Evolutionary conservation across 805 yeast genomes (phyloP).

Genomic region (Kluyveromyces siamensis): DNA sequence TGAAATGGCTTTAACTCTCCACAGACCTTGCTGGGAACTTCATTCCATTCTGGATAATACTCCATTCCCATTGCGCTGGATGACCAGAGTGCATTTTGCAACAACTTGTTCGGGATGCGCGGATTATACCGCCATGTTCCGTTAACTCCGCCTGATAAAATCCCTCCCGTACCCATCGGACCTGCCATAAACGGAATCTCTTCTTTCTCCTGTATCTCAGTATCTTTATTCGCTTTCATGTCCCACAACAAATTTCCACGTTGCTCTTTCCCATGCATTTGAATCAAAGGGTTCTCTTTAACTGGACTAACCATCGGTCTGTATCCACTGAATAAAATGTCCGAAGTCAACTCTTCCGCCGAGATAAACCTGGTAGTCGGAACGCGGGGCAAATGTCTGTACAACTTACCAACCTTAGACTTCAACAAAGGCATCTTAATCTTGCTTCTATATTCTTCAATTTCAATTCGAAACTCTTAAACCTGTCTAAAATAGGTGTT

Average conservation of each 20-base stretch:
- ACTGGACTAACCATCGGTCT: slow-evolving; percentile 27
- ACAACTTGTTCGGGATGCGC: slow-evolving; percentile 13
- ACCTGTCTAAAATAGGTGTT: no score
- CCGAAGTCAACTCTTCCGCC: slow-evolving; percentile 18
- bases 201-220: not conserved
- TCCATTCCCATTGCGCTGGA: slow-evolving; percentile 25
- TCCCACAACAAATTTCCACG: not conserved
- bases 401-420: slow-evolving; percentile 9
- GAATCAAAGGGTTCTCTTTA: slow-evolving; percentile 24
- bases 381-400: slow-evolving; percentile 23
- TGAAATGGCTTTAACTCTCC: slow-evolving; percentile 23
- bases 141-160: slow-evolving; percentile 23
- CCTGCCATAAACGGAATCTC: slow-evolving; percentile 13
- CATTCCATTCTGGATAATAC: slow-evolving; percentile 24
- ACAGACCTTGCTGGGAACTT: slow-evolving; percentile 18
- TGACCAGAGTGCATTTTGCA: slow-evolving; percentile 23
- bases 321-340: slow-evolving; percentile 27
- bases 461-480: no score
- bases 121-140: slow-evolving; percentile 26
- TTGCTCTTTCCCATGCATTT: slow-evolving; percentile 5
- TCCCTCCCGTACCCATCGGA: slow-evolving; percentile 24
- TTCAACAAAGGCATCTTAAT: slow-evolving; percentile 1
- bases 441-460: not conserved
- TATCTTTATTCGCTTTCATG: not conserved
- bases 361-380: slow-evolving; percentile 27